phyloP scores from a whole-genome alignment of 2,329 filamentous ascomycete species.

The Rasamsonia emersonii region DNA sequence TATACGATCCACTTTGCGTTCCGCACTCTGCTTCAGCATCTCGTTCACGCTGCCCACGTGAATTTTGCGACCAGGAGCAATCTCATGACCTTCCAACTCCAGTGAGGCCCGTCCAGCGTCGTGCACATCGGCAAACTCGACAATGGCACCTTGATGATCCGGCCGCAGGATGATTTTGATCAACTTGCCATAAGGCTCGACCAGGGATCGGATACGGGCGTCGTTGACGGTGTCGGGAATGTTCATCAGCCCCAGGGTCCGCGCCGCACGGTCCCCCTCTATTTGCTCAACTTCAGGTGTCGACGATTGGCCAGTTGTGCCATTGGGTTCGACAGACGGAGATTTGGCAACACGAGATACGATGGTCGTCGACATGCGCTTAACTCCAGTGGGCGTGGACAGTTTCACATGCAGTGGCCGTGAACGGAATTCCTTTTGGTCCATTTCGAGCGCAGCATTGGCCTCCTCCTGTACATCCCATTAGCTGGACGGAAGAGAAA shows the following conservation, averaged over 20 bases:
- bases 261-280: conserved; percentile 44
- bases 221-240: conserved; percentile 91
- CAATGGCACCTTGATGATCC: conserved; percentile 72
- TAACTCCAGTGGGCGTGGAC: conserved; percentile 35
- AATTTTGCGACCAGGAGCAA: conserved; percentile 33
- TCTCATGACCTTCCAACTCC: conserved; percentile 39
- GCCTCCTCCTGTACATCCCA: conserved; percentile 47
- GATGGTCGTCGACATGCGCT: conserved; percentile 37
- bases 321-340: conserved; percentile 27
- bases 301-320: conserved; percentile 12
- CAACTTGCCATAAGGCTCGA: conserved; percentile 61
- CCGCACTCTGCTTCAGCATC: conserved; percentile 35
- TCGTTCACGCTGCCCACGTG: conserved; percentile 45
- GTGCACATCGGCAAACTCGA: conserved; percentile 67
- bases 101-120: conserved; percentile 55
- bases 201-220: conserved; percentile 64
- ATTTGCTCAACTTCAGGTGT: conserved; percentile 36
- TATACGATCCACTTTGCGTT: conserved; percentile 32
- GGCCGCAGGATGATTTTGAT: conserved; percentile 71
- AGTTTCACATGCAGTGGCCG: conserved; percentile 60
- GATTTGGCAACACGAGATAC: conserved; percentile 32
- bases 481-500: conserved; percentile 11
- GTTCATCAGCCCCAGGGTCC: conserved; percentile 74
- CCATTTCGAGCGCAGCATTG: conserved; percentile 56
- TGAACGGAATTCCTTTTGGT: conserved; percentile 61